Conservation (phyloP, 1,284 basidiomycete species). For the Fomitopsis palustris region DNA sequence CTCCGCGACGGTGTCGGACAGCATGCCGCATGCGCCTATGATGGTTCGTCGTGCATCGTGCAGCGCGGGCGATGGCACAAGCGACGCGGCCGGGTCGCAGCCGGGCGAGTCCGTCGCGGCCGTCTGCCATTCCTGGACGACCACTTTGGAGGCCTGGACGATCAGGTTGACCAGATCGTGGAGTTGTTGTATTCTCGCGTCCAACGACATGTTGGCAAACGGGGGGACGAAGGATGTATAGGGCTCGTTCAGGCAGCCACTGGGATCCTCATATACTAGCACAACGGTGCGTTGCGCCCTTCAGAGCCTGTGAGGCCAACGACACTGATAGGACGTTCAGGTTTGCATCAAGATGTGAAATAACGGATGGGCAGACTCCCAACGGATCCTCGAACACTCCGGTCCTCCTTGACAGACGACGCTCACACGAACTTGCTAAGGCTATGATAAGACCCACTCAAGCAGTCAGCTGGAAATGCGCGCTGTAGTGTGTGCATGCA, state of each 20-base stretch:
- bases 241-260: neutral
- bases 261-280: neutral
- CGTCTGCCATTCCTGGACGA: slow-evolving; percentile 8
- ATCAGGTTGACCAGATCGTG: slow-evolving; percentile 4
- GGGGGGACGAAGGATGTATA: neutral
- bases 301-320: no score
- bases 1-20: slow-evolving; percentile 11
- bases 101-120: neutral
- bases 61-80: slow-evolving; percentile 9
- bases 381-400: no score
- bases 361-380: no score
- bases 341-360: no score
- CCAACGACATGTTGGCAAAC: neutral
- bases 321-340: no score
- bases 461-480: no score
- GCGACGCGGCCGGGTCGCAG: neutral
- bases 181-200: neutral
- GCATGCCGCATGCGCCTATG: slow-evolving; percentile 12
- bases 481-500: no score
- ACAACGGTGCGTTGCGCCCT: no score
- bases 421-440: no score
- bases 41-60: slow-evolving; percentile 11
- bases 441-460: no score
- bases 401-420: no score
- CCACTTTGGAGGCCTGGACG: slow-evolving; percentile 5